These are phyloP conservation scores for Aspergillus fumigatus DNA, from an alignment of 2,329 filamentous ascomycete genomes.

Conservation along the genomic window DNA sequence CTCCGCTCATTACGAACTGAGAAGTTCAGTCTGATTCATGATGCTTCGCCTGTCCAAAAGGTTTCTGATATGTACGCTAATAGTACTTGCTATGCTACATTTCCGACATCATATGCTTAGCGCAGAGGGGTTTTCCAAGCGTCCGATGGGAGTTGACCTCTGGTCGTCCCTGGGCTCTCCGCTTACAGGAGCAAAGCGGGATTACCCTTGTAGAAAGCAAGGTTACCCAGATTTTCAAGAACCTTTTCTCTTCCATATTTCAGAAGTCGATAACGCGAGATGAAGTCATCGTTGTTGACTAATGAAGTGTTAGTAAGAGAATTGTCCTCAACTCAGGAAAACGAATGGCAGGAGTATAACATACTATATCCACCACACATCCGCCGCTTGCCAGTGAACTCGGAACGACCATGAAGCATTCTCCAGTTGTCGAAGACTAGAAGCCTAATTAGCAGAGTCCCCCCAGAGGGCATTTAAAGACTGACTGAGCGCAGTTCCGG, in stretches of 20 bases:
- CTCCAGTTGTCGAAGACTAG: conserved; percentile 95
- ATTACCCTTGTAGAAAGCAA: background rate
- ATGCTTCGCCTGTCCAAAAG: background rate
- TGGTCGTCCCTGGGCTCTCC: background rate
- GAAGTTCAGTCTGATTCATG: background rate
- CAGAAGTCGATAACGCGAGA: conserved; percentile 69
- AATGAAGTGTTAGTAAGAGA: conserved; percentile 6
- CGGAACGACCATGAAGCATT: conserved; percentile 78
- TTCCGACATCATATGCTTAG: background rate
- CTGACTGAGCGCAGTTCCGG: conserved; percentile 72
- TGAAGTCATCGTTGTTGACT: conserved; percentile 78
- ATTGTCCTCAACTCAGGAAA: background rate
- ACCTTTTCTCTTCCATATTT: conserved; percentile 50
- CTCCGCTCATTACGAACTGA: background rate
- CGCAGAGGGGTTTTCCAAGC: background rate
- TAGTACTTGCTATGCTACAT: background rate
- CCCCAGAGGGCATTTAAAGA: conserved; percentile 11
- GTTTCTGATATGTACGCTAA: background rate
- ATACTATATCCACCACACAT: conserved; percentile 89
- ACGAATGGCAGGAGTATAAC: conserved; percentile 32
- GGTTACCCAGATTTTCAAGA: conserved; percentile 29
- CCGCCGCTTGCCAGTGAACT: conserved; percentile 76
- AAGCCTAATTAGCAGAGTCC: conserved; percentile 7
- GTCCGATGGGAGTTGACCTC: background rate
- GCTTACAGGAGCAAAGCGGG: conserved; percentile 11